Evolutionary conservation across 2,329 filamentous ascomycete species (phyloP), one percentile per base, ranked within the genome.

Genomic region (Phaeomoniella chlamydospora): DNA sequence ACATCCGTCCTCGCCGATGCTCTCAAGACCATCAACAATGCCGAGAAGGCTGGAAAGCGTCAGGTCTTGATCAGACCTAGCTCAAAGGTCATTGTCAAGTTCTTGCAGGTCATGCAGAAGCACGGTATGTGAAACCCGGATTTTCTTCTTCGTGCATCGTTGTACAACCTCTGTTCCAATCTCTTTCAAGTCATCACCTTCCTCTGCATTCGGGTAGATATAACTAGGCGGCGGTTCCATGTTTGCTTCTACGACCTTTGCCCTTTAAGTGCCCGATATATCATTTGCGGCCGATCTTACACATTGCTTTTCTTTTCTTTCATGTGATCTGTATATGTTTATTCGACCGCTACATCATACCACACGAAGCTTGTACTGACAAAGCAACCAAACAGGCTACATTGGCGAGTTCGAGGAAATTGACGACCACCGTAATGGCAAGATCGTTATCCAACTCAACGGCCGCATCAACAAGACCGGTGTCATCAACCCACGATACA

Each of bases 261-360:
- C 85, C 87, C 85, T 98, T 96, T 98, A 96, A 96, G 77, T 92
- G 77, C 77, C 85, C 88, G 90, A 92, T 82, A 98, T 67, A 98
- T 90, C 63, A 68, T 63, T 62, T 63, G 75, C 79, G 79, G 79
- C 51, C 75, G 80, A 80, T 88, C 86, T 94, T 93, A 94, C 86
- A 94, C 81, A 80, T 92, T 85, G 68, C 58, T 54, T 68, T 62
- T 57, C 41, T 46, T 49, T 49, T 58, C 47, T 47, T 49, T 49
- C 45, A 48, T 61, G 64, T 90, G 81, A 86, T 68, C 77, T 81
- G 68, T 71, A 74, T 83, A 80, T 79, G 94, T 94, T 93, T 92
- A 77, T 80, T 77, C 72, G 71, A 39, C 78, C 77, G 85, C 81
- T 71, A 96, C 85, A 96, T 73, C 13, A 13, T 11, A 26, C 19